Evolutionary conservation across 306 rosid species (phyloP), one percentile per base, ranked within the genome.

Genomic region (Sechiopsis laciniata): DNA sequence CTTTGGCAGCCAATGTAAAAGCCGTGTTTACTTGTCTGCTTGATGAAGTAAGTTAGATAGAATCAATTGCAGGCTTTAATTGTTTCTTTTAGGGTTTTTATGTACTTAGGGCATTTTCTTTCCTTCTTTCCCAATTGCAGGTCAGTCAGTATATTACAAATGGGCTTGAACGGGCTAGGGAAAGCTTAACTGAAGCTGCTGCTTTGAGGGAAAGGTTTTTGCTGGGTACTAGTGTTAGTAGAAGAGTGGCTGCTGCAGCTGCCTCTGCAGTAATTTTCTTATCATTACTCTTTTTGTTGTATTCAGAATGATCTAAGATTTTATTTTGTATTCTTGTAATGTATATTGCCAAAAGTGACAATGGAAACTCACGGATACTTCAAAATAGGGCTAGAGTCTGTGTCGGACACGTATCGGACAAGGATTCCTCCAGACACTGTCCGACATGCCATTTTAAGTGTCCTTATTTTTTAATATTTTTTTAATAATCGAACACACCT

Each of bases 161-260:
- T 72, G 97, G 98, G 76, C 97, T 93, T 80, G 97, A 93, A 79
- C 81, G 96, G 69, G 96, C 98, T 71, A 88, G 97, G 78, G 97
- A 93, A 62, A 67, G 90, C 82, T 81, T 93, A 82, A 90, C 94
- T 65, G 98, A 93, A 83, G 94, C 98, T 72, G 96, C 96, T 24
- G 84, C 83, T 83, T 90, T 93, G 89, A 88, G 98, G 81, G 98
- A 93, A 83, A 87, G 81, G 85, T 93, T 77, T 87, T 84, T 90
- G 73, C 69, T 93, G 75, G 94, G 97, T 51, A 82, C 97, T 55
- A 87, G 76, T 55, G 72, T 87, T 15, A 90, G 90, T 84, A 88
- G 98, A 81, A 87, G 97, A 82, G 98, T 88, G 75, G 98, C 98
- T 64, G 97, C 97, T 74, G 98, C 98, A 5, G 98, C 97, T 80